phyloP scores from a whole-genome alignment of 306 rosid genomes.

The Prunus dulcis region DNA sequence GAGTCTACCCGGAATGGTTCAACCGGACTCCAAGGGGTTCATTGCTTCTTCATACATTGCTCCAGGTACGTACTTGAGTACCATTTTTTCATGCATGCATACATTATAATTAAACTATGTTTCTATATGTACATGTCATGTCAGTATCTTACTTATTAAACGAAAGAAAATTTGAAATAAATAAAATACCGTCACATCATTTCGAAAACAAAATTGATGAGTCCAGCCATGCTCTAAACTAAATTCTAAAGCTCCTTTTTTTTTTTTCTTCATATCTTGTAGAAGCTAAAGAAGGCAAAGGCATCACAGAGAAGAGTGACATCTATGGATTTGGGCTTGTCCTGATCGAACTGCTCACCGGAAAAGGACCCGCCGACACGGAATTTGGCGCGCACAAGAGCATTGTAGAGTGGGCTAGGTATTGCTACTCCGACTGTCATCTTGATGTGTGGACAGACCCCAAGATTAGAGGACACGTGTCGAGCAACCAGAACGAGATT shows the following conservation, averaged over 20 bases:
- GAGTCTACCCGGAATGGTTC: conserved; percentile 33
- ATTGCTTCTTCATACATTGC: conserved; percentile 50
- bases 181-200: background rate
- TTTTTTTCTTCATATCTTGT: conserved; percentile 1
- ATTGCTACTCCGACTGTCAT: conserved; percentile 70
- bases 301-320: conserved; percentile 57
- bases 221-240: background rate
- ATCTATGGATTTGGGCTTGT: conserved; percentile 66
- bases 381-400: conserved; percentile 42
- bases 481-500: conserved; percentile 41
- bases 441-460: conserved; percentile 73
- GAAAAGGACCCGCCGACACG: conserved; percentile 57
- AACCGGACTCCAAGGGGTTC: conserved; percentile 36
- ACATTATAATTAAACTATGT: too few species aligned
- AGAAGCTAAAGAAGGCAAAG: conserved; percentile 49
- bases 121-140: background rate
- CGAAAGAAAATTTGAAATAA: background rate
- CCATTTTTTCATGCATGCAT: conserved; percentile 24
- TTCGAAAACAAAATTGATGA: background rate
- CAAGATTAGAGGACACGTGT: conserved; percentile 41
- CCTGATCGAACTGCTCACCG: conserved; percentile 71
- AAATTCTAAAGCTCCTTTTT: background rate
- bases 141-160: background rate
- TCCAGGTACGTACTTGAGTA: conserved; percentile 46
- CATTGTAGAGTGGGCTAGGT: conserved; percentile 86